A percentile compares a stretch with the other conserved stretches of the same genome.
Conservation (phyloP, 2,329 filamentous ascomycete genomes). For the Gremmenia infestans region DNA sequence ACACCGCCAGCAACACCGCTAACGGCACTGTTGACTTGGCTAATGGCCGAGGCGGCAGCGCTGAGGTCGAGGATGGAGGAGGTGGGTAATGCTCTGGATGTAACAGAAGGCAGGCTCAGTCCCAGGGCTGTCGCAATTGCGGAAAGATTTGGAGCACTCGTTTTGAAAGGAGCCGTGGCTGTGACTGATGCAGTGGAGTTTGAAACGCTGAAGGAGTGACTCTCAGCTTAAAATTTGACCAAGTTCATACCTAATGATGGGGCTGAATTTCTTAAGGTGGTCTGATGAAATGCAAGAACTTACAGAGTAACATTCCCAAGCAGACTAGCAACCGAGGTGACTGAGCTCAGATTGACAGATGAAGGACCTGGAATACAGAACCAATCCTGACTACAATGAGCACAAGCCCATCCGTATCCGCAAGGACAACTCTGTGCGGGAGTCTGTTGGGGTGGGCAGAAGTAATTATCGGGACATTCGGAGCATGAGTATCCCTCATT, state of each 20-base stretch:
- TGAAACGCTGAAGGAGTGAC: no score
- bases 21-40: neutral
- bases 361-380: slow-evolving; percentile 16
- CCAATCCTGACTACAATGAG: slow-evolving; percentile 8
- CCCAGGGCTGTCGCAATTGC: neutral
- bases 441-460: slow-evolving; percentile 16
- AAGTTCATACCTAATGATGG: no score
- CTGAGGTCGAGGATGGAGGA: neutral
- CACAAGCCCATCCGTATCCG: slow-evolving; percentile 20
- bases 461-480: slow-evolving; percentile 18
- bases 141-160: slow-evolving; percentile 3
- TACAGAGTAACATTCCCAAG: neutral
- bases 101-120: neutral
- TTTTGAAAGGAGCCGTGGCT: slow-evolving; percentile 6
- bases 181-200: neutral
- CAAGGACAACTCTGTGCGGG: slow-evolving; percentile 13
- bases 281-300: neutral
- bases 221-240: no score
- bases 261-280: no score
- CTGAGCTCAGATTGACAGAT: neutral
- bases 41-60: neutral
- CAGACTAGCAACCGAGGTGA: slow-evolving; percentile 6
- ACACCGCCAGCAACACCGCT: neutral
- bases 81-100: neutral
- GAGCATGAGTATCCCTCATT: slow-evolving; percentile 16